Evolutionary conservation across 257 asterid genomes (phyloP), one percentile per base, ranked within the genome.

Genomic region (Solanum virginianum): DNA sequence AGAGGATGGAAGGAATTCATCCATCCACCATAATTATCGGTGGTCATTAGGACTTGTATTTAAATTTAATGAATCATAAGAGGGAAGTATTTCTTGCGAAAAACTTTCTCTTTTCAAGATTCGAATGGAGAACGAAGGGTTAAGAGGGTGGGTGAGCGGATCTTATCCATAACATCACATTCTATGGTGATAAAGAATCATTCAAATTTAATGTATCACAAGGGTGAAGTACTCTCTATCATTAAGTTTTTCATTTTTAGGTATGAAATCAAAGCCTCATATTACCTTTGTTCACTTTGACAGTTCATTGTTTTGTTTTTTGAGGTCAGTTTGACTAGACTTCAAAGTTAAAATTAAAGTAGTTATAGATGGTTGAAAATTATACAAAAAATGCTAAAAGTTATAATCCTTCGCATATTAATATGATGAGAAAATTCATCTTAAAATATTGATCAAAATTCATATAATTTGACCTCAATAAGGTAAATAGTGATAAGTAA

Each of bases 91-190:
- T 59, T 6, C 29, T 36, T 36, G 41, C 6, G 6, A 36, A 5
- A 24, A n/a, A 3, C n/a, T 59, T 6, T 59, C 7, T n/a, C 2
- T 59, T 59, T 0, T 0, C 32, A 59, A 59, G 3, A 20, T 14
- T n/a, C 6, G 0, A n/a, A 59, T n/a, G 1, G 1, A 59, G 22
- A 59, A 59, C 6, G 10, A n/a, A 59, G 15, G 29, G 66, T 59
- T 59, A n/a, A 59, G 6, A 5, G 41, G 6, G 41, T 0, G 6
- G 7, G 3, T 20, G 32, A 9, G n/a, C 2, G 15, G 4, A 12
- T 59, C 29, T 59, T 59, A 59, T 59, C 3, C 63, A 57, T 18
- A 0, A 4, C 6, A 57, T 8, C 24, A 57, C 12, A 57, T 57
- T 1, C 7, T 11, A 20, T 7, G 2, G 29, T 59, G 3, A 59